Conservation (phyloP, 768 basidiomycete genomes). For the Zangia roseola region DNA sequence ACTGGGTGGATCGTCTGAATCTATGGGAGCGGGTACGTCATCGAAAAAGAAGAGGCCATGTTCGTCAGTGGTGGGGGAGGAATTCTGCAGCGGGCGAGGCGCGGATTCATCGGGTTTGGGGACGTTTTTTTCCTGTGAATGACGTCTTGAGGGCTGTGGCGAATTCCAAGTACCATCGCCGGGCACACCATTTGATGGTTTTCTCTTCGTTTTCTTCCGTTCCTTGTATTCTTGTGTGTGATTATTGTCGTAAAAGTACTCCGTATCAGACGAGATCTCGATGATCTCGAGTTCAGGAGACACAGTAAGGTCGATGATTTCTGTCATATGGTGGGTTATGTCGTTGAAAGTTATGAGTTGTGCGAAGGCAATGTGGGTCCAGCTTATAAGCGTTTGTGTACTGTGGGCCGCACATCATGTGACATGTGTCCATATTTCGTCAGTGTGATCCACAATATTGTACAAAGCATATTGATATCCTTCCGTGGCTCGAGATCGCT, state of each 20-base stretch:
- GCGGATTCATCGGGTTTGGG: conserved; percentile 4
- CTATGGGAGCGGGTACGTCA: conserved; percentile 38
- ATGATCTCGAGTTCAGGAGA: conserved; percentile 30
- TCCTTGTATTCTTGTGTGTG: conserved; percentile 18
- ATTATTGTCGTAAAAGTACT: not conserved
- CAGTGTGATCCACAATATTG: too few species aligned
- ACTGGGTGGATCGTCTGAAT: conserved; percentile 17
- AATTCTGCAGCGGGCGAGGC: conserved; percentile 21
- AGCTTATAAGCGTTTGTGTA: too few species aligned
- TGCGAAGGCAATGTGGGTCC: too few species aligned
- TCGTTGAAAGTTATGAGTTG: too few species aligned
- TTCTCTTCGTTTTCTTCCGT: conserved; percentile 30
- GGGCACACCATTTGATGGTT: conserved; percentile 16
- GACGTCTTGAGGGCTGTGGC: conserved; percentile 18
- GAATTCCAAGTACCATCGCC: conserved; percentile 16
- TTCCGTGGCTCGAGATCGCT: not conserved
- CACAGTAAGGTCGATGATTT: conserved; percentile 35
- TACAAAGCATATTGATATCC: too few species aligned
- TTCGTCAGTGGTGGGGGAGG: conserved; percentile 18
- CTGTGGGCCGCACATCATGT: too few species aligned
- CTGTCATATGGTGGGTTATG: conserved; percentile 19
- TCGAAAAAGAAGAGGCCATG: conserved; percentile 52
- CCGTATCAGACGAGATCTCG: conserved; percentile 31
- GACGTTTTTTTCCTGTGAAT: conserved; percentile 15
- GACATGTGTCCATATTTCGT: too few species aligned